Percentiles rank a stretch among this genome's conserved stretches.
Conservation (phyloP, 1,139 yeast species). For the Candida sp. region DNA sequence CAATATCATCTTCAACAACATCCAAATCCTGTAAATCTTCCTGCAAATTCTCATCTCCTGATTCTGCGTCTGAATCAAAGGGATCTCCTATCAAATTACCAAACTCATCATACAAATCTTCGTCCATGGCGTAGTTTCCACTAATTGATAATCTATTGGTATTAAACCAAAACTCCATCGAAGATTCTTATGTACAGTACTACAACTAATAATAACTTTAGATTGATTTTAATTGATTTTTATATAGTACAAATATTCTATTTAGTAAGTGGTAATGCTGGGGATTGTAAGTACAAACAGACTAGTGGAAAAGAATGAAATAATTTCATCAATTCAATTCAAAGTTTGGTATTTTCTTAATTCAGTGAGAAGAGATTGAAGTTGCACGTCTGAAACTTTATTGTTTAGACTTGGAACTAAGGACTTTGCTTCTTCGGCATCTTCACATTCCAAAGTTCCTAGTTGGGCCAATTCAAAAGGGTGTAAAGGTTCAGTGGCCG, state of each 20-base stretch:
- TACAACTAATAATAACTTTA: not conserved
- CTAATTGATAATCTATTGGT: not conserved
- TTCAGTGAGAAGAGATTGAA: conserved; percentile 85
- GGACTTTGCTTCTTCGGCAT: conserved; percentile 96
- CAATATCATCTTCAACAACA: not conserved
- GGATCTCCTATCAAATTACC: conserved; percentile 69
- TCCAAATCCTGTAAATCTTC: conserved; percentile 10
- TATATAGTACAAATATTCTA: not conserved
- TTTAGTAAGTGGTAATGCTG: not conserved
- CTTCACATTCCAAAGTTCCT: conserved; percentile 93
- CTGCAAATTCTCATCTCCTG: conserved; percentile 9
- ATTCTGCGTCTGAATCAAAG: conserved; percentile 42
- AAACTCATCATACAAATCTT: conserved; percentile 68
- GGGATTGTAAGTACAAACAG: not conserved
- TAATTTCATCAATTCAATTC: not conserved
- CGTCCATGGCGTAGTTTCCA: conserved; percentile 7
- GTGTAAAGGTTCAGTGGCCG: conserved; percentile 61
- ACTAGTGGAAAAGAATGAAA: too few species aligned
- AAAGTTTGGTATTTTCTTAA: conserved; percentile 61
- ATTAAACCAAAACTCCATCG: not conserved
- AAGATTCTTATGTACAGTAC: not conserved
- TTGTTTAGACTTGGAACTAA: conserved; percentile 80
- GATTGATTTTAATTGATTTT: not conserved
- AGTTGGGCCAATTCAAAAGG: conserved; percentile 96
- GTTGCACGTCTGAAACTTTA: conserved; percentile 83